Conservation (phyloP, 2,329 filamentous ascomycete species). For the Juglanconis oblonga region DNA sequence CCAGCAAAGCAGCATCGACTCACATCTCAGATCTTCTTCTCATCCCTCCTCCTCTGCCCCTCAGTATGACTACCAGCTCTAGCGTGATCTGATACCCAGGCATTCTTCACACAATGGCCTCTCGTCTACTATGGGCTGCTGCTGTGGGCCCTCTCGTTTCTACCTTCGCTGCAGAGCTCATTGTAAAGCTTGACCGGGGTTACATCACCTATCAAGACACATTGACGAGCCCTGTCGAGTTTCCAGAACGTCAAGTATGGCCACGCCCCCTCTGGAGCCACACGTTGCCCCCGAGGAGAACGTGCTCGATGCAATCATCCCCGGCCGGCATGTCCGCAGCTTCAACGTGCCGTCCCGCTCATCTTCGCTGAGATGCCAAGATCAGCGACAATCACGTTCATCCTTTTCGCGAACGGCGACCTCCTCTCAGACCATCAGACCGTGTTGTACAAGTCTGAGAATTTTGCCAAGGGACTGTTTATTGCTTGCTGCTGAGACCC, state of each 20-base stretch:
- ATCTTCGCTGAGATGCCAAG: slow-evolving; percentile 24
- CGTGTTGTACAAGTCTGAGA: slow-evolving; percentile 21
- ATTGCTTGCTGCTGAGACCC: no score
- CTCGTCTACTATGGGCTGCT: no score
- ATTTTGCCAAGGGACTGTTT: background rate
- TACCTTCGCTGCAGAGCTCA: background rate
- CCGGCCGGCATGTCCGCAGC: slow-evolving; percentile 28
- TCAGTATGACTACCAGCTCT: no score
- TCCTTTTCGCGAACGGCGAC: slow-evolving; percentile 27
- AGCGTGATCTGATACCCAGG: no score
- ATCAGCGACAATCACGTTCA: slow-evolving; percentile 29
- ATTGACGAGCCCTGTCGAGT: slow-evolving; percentile 19
- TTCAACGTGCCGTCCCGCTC: slow-evolving; percentile 22
- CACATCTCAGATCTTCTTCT: no score
- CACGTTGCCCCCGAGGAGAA: slow-evolving; percentile 22
- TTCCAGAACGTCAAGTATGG: slow-evolving; percentile 27
- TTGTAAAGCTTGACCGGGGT: background rate
- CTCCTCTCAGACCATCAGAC: slow-evolving; percentile 26
- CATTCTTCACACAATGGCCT: no score
- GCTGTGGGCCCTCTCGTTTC: no score
- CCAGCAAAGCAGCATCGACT: no score
- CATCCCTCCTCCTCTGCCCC: no score
- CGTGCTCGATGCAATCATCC: slow-evolving; percentile 22
- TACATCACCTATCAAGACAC: slow-evolving; percentile 18
- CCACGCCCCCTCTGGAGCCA: slow-evolving; percentile 25